Evolutionary conservation across 1,139 yeast species (phyloP), one percentile per base, ranked within the genome.

Genomic region (Candida albicans): DNA sequence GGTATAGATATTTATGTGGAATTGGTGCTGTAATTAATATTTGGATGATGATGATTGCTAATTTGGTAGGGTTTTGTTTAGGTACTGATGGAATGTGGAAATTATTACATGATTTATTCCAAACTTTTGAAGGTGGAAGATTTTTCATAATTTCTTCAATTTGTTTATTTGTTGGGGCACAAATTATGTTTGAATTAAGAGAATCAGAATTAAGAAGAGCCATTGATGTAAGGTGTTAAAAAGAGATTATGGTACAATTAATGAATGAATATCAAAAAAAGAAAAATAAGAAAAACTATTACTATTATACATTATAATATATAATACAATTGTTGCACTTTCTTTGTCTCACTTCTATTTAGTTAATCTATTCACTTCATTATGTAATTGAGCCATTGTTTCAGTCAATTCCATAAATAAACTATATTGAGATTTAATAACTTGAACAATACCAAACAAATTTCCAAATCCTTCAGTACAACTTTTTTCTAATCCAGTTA

Each of bases 1-100:
- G 93, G 87, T 95, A 76, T 64, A 78, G 97, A 50, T 87, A 87
- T 57, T 57, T 84, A 14, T 87, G 96, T 65, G 96, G 90, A 0
- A 54, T 80, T 7, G 99, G 99, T 1, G 96, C 93, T 1, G 95
- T 90, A 18, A 58, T 76, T 12, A 95, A 93, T 62, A 86, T 95
- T 47, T 91, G 97, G 96, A 79, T 91, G 86, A 93, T 95, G 99
- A 91, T 95, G 93, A 77, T 89, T 53, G 98, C 98, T 25, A 95
- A 95, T 57, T 67, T 95, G 43, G 90, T 87, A 57, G 99, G 99
- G 0, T 95, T 93, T 64, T 93, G 97, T 56, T 75, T 93, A 35
- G 98, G 97, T 5, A 71, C 83, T 36, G 96, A 89, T 51, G 99
- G 99, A 1, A 83, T 91, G 30, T 53, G 75, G 35, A 72, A 75